Conservation (phyloP, 352 stramenopile species). For the Vaucheria bursata region DNA sequence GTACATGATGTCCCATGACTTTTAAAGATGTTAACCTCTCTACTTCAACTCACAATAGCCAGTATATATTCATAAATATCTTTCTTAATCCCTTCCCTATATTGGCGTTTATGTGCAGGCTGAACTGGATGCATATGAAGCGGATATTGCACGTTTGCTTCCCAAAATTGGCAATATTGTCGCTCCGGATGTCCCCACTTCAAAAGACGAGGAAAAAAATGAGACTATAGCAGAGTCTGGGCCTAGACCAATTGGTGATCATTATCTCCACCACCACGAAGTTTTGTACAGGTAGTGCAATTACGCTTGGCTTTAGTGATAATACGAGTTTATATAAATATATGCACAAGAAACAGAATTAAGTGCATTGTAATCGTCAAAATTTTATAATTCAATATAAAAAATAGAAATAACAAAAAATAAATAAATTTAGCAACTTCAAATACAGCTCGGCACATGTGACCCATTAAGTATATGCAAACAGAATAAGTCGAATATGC, state of each 20-base stretch:
- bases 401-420: too few species aligned
- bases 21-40: background rate
- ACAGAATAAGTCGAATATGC: too few species aligned
- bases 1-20: background rate
- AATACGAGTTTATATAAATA: too few species aligned
- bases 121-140: constrained; percentile 53
- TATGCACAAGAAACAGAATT: too few species aligned
- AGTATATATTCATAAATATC: background rate
- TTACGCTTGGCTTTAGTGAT: too few species aligned
- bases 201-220: constrained; percentile 89
- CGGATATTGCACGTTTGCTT: constrained; percentile 57
- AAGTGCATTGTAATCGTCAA: too few species aligned
- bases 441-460: too few species aligned
- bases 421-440: too few species aligned
- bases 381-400: too few species aligned
- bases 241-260: constrained; percentile 18
- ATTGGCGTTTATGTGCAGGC: constrained; percentile 49
- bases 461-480: too few species aligned
- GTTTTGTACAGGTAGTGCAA: constrained; percentile 18
- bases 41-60: background rate
- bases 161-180: constrained; percentile 89
- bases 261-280: constrained; percentile 54
- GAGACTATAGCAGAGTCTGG: constrained; percentile 57
- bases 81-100: too few species aligned
- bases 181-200: constrained; percentile 85